Conservation (phyloP, 1,139 yeast species). For the Ogataea hybrid region DNA sequence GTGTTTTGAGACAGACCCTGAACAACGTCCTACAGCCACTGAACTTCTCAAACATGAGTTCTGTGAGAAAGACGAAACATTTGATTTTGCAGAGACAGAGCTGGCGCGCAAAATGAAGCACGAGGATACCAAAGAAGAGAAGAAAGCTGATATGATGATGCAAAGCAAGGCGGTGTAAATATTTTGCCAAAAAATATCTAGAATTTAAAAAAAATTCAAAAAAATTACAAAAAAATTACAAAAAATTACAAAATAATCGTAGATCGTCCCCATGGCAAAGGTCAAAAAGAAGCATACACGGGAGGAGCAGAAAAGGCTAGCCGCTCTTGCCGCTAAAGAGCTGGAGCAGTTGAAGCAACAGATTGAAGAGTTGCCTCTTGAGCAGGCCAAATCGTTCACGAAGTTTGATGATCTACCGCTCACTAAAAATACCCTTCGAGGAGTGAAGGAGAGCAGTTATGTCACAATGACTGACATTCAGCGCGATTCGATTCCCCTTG, state of each 20-base stretch:
- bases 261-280: conserved; percentile 36
- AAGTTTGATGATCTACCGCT: conserved; percentile 66
- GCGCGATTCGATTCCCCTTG: conserved; percentile 69
- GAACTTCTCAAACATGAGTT: conserved; percentile 64
- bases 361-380: conserved; percentile 51
- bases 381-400: conserved; percentile 19
- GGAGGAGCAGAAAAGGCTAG: conserved; percentile 39
- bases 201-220: not conserved
- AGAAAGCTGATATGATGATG: conserved; percentile 25
- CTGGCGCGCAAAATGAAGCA: conserved; percentile 55
- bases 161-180: conserved; percentile 14
- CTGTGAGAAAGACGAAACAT: conserved; percentile 45
- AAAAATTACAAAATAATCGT: not conserved
- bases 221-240: too few relatives aligned
- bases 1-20: conserved; percentile 84
- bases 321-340: conserved; percentile 44
- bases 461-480: conserved; percentile 85
- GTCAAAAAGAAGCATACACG: conserved; percentile 34
- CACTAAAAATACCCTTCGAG: conserved; percentile 61
- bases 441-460: conserved; percentile 71
- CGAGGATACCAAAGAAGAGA: conserved; percentile 42
- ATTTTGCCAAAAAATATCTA: conserved; percentile 1
- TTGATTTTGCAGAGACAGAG: conserved; percentile 61
- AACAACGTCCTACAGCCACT: conserved; percentile 82
- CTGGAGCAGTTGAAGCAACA: conserved; percentile 44